These are phyloP conservation scores for Kuraishia ogatae DNA, from an alignment of 805 yeast species.

Conservation along the genomic window DNA sequence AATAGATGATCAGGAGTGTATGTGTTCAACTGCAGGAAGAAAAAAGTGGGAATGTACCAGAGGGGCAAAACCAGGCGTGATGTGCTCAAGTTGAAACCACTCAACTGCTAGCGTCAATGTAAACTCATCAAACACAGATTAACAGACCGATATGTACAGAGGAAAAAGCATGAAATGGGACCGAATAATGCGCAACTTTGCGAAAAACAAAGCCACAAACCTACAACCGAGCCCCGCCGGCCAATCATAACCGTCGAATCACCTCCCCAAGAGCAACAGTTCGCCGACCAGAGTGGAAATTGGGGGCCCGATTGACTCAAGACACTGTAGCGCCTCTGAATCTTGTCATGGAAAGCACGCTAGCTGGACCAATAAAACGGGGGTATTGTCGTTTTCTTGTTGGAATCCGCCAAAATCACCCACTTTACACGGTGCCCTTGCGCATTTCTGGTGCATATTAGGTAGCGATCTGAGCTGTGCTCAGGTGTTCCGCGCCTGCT, in stretches of 20 bases:
- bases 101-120: not conserved
- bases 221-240: not conserved
- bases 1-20: not conserved
- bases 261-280: not conserved
- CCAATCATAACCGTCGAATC: not conserved
- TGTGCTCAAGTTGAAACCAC: not conserved
- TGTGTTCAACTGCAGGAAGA: not conserved
- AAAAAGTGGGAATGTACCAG: not conserved
- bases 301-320: conserved; percentile 1
- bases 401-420: not conserved
- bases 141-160: not conserved
- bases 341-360: conserved; percentile 2
- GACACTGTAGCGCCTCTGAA: conserved; percentile 9
- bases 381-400: not conserved
- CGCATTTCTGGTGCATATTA: not conserved
- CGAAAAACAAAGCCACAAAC: not conserved
- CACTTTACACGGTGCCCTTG: not conserved
- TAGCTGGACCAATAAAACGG: not conserved
- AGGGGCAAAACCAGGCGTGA: not conserved
- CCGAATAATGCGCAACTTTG: not conserved
- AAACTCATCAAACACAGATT: not conserved
- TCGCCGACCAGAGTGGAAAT: not conserved
- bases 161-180: not conserved
- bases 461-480: conserved; percentile 1
- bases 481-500: not conserved